phyloP scores from a whole-genome alignment of 805 yeast genomes.

The Suhomyces vadensis region DNA sequence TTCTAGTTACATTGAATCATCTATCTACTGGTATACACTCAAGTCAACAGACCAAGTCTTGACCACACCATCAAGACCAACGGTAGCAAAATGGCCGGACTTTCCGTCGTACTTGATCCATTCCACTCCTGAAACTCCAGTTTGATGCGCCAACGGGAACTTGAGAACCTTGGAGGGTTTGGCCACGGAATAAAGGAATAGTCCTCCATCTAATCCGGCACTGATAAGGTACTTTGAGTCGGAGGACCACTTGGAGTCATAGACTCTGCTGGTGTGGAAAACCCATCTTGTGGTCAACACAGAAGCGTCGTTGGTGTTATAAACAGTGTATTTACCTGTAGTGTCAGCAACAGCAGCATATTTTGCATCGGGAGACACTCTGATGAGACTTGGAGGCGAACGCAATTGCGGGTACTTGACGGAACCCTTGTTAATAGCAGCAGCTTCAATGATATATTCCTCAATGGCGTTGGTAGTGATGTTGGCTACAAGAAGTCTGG shows the following conservation, averaged over 20 bases:
- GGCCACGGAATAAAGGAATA: constrained; percentile 76
- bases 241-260: constrained; percentile 73
- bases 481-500: constrained; percentile 33
- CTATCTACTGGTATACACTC: constrained; percentile 9
- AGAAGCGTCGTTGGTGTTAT: constrained; percentile 51
- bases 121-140: constrained; percentile 72
- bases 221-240: constrained; percentile 74
- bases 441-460: constrained; percentile 18
- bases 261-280: constrained; percentile 84
- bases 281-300: constrained; percentile 90
- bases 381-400: constrained; percentile 60
- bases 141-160: constrained; percentile 78
- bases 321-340: constrained; percentile 82
- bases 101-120: constrained; percentile 56
- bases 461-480: constrained; percentile 30
- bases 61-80: constrained; percentile 80
- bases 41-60: constrained; percentile 65
- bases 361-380: constrained; percentile 69
- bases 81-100: constrained; percentile 52
- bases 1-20: background rate
- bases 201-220: constrained; percentile 80
- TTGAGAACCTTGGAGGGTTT: constrained; percentile 79
- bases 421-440: constrained; percentile 26
- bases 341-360: constrained; percentile 83
- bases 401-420: constrained; percentile 50